Evolutionary conservation across 2,329 filamentous ascomycete species (phyloP), one percentile per base, ranked within the genome.

Genomic region (Aspergillus aculeatus): DNA sequence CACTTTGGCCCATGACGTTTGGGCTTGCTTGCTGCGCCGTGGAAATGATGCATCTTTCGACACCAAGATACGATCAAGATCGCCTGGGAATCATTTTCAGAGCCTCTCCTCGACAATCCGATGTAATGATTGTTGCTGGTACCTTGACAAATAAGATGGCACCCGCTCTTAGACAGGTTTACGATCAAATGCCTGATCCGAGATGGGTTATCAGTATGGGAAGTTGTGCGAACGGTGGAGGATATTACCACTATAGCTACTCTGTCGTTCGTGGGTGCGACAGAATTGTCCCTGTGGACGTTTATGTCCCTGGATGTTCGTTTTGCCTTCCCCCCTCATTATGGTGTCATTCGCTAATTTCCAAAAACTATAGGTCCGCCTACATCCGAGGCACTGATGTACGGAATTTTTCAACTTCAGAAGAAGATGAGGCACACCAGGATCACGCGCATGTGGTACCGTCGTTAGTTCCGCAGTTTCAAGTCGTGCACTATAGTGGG

Each of bases 101-200:
- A 68, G 91, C 91, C 60, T 94, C 90, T 14, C 91, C 91, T 1
- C 88, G 91, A 65, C 91, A 96, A 77, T 90, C 91, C 62, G 92
- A 96, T 77, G 89, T 96, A 66, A 95, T 96, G 91, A 95, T 96
- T 70, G 92, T 96, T 23, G 92, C 92, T 26, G 92, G 92, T 61
- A 96, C 92, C 31, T 84, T 96, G 63, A 96, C 91, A 68, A 96
- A 96, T 83, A 96, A 96, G 83, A 96, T 96, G 92, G 92, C 91
- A 1, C 91, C 92, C 2, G 92, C 92, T 35, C 81, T 96, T 72
- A 84, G 92, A 76, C 91, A 95, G 79, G 89, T 96, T 63, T 96
- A 96, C 80, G 92, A 96, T 77, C 92, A 96, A 82, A 96, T 96
- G 92, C 92, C 92, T 50, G 92, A 96, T 51, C 92, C 92, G 38